Base-by-base conservation (phyloP, 805 yeast genomes). In the Kodamaea restingae region DNA sequence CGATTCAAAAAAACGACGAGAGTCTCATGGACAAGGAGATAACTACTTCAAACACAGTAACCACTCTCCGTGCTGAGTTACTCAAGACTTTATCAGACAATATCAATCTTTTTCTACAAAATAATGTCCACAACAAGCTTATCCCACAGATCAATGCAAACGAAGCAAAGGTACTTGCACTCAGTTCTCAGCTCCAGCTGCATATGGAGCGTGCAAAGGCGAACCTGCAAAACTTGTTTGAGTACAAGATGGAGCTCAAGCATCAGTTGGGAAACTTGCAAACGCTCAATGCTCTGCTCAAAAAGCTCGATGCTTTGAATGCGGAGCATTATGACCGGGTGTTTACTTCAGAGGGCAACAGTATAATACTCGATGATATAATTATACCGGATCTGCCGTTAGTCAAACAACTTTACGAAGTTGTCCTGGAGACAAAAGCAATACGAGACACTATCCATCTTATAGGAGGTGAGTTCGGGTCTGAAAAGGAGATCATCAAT, bases 361-460 rank as follows among this genome's bases (percentile, higher is more conserved):
- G 44, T 3, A 22, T 63, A 11, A 39, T 46, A 6, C 46, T 67
- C 21, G 71, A 66, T 35, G 65, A 65, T n/a, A 41, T 68, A 15
- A 54, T 65, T 4, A 54, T 62, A 6, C 64, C 71, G 4, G 73
- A 68, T 39, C 67, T 61, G 58, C 58, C 59, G 4, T 45, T 65
- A 26, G 67, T 65, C 37, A 44, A 39, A 21, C 95, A 86, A 55
- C 55, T 83, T 10, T 81, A 84, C 52, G 74, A 74, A 15, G 62
- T 82, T 1, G 76, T 77, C 0, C 73, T 88, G 14, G 81, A 77
- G 28, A 85, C 84, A 38, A 70, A 73, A 43, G 85, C 95, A 1
- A 71, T 81, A n/a, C 74, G 75, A 21, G 96, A 90, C 53, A 68
- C 90, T 0, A 52, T 75, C 9, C 69, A 74, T 41, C 69, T 78